Percentiles rank a stretch among this genome's conserved stretches.
Evolutionary conservation across 2,329 filamentous ascomycete genomes (phyloP).

Genomic region (Pseudogymnoascus sp.): DNA sequence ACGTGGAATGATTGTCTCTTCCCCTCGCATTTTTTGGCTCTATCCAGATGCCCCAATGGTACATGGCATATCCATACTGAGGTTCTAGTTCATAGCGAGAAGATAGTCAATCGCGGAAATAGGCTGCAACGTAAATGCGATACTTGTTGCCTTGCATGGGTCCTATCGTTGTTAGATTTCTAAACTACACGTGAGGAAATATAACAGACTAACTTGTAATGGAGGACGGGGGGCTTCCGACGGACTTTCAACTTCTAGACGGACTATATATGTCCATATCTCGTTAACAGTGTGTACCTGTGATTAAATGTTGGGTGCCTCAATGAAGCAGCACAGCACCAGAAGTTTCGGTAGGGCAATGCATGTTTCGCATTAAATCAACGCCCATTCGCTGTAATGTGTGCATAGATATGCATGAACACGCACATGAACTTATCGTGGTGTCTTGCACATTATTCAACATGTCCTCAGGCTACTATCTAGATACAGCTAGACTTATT

Average conservation of each 20-base stretch:
- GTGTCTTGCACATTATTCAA: too few species aligned
- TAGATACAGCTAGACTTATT: too few species aligned
- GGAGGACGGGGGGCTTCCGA: too few species aligned
- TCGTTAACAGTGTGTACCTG: too few species aligned
- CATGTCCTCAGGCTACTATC: too few species aligned
- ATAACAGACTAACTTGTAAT: neutral
- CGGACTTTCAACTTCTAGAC: too few species aligned
- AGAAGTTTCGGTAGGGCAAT: neutral
- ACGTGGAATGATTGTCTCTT: neutral
- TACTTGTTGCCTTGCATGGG: neutral
- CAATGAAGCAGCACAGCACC: too few species aligned
- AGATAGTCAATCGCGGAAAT: neutral
- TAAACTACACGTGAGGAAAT: neutral
- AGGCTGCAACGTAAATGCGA: neutral
- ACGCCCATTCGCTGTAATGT: too few species aligned
- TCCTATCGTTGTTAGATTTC: neutral
- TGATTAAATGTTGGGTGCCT: neutral
- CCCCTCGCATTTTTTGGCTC: neutral
- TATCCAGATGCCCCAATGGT: neutral
- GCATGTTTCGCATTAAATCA: too few species aligned
- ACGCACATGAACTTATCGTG: too few species aligned
- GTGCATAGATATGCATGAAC: too few species aligned
- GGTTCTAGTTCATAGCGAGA: neutral
- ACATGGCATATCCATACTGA: neutral
- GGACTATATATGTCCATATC: too few species aligned